Evolutionary conservation across 495 filamentous ascomycete genomes (phyloP).

Genomic region (Trypethelium eluteriae): DNA sequence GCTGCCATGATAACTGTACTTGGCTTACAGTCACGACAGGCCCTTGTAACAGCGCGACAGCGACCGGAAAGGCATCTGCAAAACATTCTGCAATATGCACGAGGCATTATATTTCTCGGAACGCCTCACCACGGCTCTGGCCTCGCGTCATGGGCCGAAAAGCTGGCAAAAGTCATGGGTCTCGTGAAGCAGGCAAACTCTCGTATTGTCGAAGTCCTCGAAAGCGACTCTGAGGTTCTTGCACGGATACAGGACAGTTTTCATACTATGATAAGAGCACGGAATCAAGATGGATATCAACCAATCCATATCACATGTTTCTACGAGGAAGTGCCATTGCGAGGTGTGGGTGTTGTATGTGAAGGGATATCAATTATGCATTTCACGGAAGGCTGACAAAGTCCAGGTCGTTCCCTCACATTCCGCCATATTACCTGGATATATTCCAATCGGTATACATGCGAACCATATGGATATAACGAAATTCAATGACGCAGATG

Average conservation of each 20-base stretch:
- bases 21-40: background rate
- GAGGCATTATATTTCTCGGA: conserved; percentile 16
- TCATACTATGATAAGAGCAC: conserved; percentile 19
- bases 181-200: conserved; percentile 14
- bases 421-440: conserved; percentile 20
- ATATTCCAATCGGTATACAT: conserved; percentile 14
- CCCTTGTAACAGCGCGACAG: background rate
- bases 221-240: conserved; percentile 20
- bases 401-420: conserved; percentile 17
- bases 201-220: conserved; percentile 10
- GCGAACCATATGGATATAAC: conserved; percentile 22
- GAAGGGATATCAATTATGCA: background rate
- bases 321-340: conserved; percentile 17
- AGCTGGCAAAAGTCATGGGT: conserved; percentile 7
- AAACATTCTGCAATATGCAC: conserved; percentile 11
- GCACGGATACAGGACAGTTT: conserved; percentile 21
- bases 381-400: background rate
- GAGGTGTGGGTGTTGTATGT: conserved; percentile 16
- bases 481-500: conserved; percentile 14
- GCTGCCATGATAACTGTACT: background rate
- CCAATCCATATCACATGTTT: conserved; percentile 17
- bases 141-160: conserved; percentile 14
- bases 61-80: conserved; percentile 13
- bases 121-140: conserved; percentile 19
- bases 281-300: conserved; percentile 1